Evolutionary conservation across 257 asterid species (phyloP).

Genomic region (Handroanthus guayacan): DNA sequence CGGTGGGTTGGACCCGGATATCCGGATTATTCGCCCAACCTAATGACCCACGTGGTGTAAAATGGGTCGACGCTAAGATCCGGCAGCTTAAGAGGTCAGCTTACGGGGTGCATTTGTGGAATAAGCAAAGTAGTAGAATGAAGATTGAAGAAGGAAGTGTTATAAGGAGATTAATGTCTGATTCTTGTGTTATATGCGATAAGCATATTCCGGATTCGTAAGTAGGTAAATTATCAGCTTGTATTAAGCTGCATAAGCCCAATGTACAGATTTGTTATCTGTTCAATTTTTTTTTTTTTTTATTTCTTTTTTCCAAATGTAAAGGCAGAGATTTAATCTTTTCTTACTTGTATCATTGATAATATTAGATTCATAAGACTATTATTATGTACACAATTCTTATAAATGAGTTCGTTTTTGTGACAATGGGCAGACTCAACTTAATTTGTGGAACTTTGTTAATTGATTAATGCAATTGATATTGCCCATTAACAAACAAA

Average conservation of each 20-base stretch:
- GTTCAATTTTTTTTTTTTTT: background rate
- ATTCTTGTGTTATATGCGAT: constrained; percentile 53
- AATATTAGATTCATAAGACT: background rate
- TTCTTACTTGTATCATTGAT: background rate
- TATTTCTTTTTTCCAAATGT: background rate
- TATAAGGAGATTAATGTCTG: constrained; percentile 45
- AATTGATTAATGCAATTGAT: no score
- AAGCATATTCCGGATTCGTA: background rate
- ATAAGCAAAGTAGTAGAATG: constrained; percentile 42
- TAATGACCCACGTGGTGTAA: constrained; percentile 26
- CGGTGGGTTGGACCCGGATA: constrained; percentile 57
- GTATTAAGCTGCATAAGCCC: background rate
- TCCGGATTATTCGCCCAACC: constrained; percentile 40
- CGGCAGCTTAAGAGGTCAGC: constrained; percentile 35
- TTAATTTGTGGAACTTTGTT: no score
- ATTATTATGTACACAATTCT: no score
- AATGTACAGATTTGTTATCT: background rate
- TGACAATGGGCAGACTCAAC: no score
- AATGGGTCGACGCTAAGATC: constrained; percentile 51
- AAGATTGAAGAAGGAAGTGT: constrained; percentile 64
- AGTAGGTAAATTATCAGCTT: background rate
- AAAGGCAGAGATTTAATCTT: background rate
- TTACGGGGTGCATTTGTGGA: constrained; percentile 68
- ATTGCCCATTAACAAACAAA: no score
- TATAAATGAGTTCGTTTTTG: no score